phyloP scores from a whole-genome alignment of 2,329 filamentous ascomycete species.

The Metarhizium rileyi region DNA sequence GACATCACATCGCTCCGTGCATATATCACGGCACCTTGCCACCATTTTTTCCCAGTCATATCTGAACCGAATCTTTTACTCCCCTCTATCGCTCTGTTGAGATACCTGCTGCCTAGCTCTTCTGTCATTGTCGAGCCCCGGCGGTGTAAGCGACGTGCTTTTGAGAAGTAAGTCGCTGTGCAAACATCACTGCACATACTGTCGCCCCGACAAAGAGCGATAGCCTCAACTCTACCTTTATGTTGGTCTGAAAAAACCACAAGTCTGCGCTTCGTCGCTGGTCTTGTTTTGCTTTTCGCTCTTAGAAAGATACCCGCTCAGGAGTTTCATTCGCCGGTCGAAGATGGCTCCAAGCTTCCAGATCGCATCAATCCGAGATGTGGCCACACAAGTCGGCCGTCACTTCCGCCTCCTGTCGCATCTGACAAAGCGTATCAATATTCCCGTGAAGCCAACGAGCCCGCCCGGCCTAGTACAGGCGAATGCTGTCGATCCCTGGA shows the following conservation, averaged over 20 bases:
- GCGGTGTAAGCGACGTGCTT: neutral
- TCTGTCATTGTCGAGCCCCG: neutral
- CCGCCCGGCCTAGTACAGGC: constrained; percentile 53
- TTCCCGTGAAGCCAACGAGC: constrained; percentile 49
- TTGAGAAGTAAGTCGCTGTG: neutral
- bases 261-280: constrained; percentile 3
- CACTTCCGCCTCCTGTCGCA: constrained; percentile 24
- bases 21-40: constrained; percentile 4
- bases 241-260: neutral
- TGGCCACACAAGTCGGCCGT: constrained; percentile 22
- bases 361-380: constrained; percentile 19
- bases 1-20: constrained; percentile 14
- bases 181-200: neutral
- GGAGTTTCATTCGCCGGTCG: constrained; percentile 11
- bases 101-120: neutral
- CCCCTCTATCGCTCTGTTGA: neutral
- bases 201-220: neutral
- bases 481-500: constrained; percentile 67
- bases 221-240: neutral
- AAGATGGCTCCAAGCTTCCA: constrained; percentile 32
- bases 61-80: neutral
- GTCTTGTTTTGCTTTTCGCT: neutral
- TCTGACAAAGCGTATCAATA: constrained; percentile 46
- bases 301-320: neutral
- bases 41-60: neutral